phyloP scores from a whole-genome alignment of 805 yeast genomes.

The Debaryomyces tyrocola region DNA sequence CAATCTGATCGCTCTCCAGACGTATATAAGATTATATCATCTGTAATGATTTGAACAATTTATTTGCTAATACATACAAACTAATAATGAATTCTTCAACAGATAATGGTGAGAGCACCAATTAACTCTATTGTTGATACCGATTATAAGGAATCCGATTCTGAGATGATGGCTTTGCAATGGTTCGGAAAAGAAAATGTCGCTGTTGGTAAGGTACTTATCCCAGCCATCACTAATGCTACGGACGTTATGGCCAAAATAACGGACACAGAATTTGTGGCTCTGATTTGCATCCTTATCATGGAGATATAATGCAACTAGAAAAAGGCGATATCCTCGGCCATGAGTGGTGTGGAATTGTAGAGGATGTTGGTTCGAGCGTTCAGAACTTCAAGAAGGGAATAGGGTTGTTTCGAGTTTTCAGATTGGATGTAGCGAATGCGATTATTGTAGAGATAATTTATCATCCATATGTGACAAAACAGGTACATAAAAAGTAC shows the following conservation, averaged over 20 bases:
- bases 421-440: neutral
- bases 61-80: too few relatives aligned
- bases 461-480: neutral
- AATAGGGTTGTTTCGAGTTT: conserved; percentile 52
- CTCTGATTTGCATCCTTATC: conserved; percentile 1
- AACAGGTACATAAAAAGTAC: neutral
- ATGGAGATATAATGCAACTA: neutral
- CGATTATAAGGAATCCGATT: neutral
- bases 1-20: too few relatives aligned
- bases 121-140: neutral
- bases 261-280: neutral
- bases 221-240: neutral
- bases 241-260: conserved; percentile 1
- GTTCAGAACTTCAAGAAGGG: conserved; percentile 52
- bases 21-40: too few relatives aligned
- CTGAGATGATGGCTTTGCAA: neutral
- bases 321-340: conserved; percentile 34
- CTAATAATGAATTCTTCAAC: too few relatives aligned
- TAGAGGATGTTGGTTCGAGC: conserved; percentile 56
- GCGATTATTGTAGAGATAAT: neutral
- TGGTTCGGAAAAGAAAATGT: neutral
- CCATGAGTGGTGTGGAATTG: conserved; percentile 66
- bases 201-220: neutral
- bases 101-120: too few relatives aligned
- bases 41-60: too few relatives aligned